These are phyloP conservation scores for Epicoccum sorghinum DNA, from an alignment of 2,329 filamentous ascomycete species.

Conservation along the genomic window DNA sequence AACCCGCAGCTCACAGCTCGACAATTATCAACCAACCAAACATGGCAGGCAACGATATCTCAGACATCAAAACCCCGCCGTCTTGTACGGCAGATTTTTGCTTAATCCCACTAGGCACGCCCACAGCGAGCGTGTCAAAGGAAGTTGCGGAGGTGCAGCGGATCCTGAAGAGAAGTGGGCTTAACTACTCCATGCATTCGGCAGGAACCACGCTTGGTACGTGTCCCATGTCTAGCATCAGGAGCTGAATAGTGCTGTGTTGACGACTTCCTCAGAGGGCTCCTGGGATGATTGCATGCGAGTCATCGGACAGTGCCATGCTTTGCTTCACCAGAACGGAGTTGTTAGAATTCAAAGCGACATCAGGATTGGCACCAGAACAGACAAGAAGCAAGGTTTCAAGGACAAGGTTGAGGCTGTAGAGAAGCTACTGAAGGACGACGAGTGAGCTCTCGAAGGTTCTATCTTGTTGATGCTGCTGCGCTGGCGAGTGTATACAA, in stretches of 20 bases:
- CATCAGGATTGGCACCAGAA: conserved; percentile 83
- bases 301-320: conserved; percentile 49
- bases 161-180: conserved; percentile 77
- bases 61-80: conserved; percentile 63
- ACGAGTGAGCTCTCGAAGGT: conserved; percentile 8
- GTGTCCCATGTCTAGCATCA: neutral
- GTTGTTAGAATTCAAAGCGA: conserved; percentile 78
- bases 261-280: conserved; percentile 67
- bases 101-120: conserved; percentile 75
- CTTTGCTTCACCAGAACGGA: conserved; percentile 48
- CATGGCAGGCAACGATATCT: conserved; percentile 31
- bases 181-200: conserved; percentile 89
- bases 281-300: conserved; percentile 87
- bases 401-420: conserved; percentile 78
- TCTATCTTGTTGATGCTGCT: neutral
- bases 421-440: conserved; percentile 55
- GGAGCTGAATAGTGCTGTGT: neutral
- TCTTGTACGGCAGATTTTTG: conserved; percentile 90
- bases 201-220: conserved; percentile 85
- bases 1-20: neutral
- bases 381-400: conserved; percentile 82
- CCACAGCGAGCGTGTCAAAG: conserved; percentile 56
- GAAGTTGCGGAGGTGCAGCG: conserved; percentile 90
- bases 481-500: neutral
- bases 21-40: conserved; percentile 14